phyloP scores from a whole-genome alignment of 2,329 filamentous ascomycete species.

The Ploettnerulaceae sp. region DNA sequence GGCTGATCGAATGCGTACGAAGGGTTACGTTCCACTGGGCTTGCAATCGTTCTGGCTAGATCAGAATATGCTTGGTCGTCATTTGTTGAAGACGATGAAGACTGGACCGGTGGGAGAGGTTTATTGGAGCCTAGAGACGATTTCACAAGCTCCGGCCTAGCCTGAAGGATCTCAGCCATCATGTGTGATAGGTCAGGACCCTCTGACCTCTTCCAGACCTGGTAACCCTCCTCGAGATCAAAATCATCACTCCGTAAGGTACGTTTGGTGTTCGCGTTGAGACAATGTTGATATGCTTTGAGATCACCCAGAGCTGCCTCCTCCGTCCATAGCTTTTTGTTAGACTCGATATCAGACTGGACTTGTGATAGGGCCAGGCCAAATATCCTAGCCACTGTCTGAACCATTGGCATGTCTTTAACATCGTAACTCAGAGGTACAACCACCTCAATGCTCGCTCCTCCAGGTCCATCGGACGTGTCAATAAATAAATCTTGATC shows the following conservation, averaged over 20 bases:
- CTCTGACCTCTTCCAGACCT: slow-evolving; percentile 88
- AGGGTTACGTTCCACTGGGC: slow-evolving; percentile 37
- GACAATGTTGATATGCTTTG: slow-evolving; percentile 85
- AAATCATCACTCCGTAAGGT: slow-evolving; percentile 84
- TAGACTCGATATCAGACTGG: slow-evolving; percentile 80
- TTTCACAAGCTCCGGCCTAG: slow-evolving; percentile 79
- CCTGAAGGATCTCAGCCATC: slow-evolving; percentile 85
- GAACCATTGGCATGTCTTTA: slow-evolving; percentile 93
- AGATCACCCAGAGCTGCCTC: slow-evolving; percentile 85
- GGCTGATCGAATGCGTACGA: slow-evolving; percentile 39
- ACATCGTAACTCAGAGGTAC: slow-evolving; percentile 85
- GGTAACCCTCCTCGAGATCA: slow-evolving; percentile 80
- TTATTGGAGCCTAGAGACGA: slow-evolving; percentile 45
- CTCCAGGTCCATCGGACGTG: slow-evolving; percentile 51
- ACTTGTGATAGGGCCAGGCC: slow-evolving; percentile 72
- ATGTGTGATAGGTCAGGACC: slow-evolving; percentile 82
- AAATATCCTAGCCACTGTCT: slow-evolving; percentile 82
- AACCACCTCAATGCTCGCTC: slow-evolving; percentile 72
- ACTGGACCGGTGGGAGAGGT: slow-evolving; percentile 52
- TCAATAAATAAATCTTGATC: slow-evolving; percentile 79
- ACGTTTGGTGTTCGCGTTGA: slow-evolving; percentile 71
- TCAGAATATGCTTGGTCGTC: slow-evolving; percentile 47
- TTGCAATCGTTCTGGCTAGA: slow-evolving; percentile 47
- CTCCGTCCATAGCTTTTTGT: slow-evolving; percentile 81
- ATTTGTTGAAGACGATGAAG: slow-evolving; percentile 39